A percentile compares a stretch with the other conserved stretches of the same genome.
These are phyloP conservation scores for Podaxis sp. DNA, from an alignment of 768 basidiomycete species.

Conservation along the genomic window DNA sequence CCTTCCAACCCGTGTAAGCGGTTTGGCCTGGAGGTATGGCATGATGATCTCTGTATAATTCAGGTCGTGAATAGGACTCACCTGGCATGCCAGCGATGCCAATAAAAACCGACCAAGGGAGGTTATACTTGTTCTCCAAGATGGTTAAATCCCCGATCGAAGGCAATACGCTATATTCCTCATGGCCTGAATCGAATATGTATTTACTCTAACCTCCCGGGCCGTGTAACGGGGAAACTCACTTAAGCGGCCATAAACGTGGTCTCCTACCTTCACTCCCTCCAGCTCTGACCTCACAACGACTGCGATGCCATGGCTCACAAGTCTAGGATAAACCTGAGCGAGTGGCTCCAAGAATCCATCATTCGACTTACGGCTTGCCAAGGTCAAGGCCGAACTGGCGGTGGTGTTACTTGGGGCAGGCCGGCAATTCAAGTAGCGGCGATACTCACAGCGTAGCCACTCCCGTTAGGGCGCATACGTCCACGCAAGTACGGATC, in stretches of 20 bases:
- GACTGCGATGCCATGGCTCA: constrained; percentile 34
- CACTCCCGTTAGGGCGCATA: constrained; percentile 31
- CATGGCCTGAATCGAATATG: constrained; percentile 25
- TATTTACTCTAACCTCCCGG: neutral
- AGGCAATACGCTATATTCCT: constrained; percentile 33
- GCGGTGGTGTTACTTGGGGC: neutral
- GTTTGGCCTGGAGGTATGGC: constrained; percentile 26
- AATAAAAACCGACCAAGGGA: constrained; percentile 46
- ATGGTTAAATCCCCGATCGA: constrained; percentile 19
- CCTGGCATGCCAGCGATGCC: constrained; percentile 55
- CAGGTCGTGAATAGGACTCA: constrained; percentile 19
- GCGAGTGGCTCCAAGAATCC: neutral
- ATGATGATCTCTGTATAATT: no score
- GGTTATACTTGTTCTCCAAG: constrained; percentile 35
- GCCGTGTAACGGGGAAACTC: neutral
- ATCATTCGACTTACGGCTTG: constrained; percentile 27
- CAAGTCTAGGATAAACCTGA: constrained; percentile 16
- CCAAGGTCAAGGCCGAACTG: constrained; percentile 20
- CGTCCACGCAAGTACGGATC: constrained; percentile 37
- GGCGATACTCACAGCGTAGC: constrained; percentile 19
- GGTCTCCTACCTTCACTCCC: constrained; percentile 30
- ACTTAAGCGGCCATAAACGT: constrained; percentile 34
- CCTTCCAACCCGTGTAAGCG: constrained; percentile 36
- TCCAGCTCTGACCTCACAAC: constrained; percentile 38
- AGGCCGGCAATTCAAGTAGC: neutral